These are phyloP conservation scores for Helicostylum pulchrum DNA, from an alignment of 192 early-diverging fungal species.

Conservation along the genomic window DNA sequence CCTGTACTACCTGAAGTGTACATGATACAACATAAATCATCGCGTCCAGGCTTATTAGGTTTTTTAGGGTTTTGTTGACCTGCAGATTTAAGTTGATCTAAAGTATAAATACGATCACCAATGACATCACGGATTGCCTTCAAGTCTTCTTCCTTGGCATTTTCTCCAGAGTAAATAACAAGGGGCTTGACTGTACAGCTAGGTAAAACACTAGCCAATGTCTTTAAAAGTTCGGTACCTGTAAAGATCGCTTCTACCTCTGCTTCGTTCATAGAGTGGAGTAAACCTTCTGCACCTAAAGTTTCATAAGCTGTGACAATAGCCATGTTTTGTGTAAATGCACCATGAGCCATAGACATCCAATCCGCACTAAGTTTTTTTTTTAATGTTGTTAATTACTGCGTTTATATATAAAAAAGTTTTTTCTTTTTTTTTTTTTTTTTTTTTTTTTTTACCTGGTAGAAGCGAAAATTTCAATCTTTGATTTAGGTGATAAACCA, in stretches of 20 bases:
- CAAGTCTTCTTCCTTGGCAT: slow-evolving; percentile 44
- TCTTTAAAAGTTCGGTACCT: slow-evolving; percentile 66
- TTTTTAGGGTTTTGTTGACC: slow-evolving; percentile 63
- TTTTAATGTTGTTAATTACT: slow-evolving; percentile 35
- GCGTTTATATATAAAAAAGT: background rate
- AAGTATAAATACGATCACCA: slow-evolving; percentile 54
- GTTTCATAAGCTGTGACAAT: slow-evolving; percentile 89
- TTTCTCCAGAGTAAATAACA: slow-evolving; percentile 71
- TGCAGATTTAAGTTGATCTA: slow-evolving; percentile 60
- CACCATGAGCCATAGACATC: slow-evolving; percentile 38
- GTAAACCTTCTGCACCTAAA: slow-evolving; percentile 78
- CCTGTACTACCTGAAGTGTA: slow-evolving; percentile 88
- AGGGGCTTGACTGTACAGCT: slow-evolving; percentile 54
- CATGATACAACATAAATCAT: slow-evolving; percentile 83
- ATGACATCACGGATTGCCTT: slow-evolving; percentile 50
- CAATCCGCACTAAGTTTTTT: slow-evolving; percentile 32
- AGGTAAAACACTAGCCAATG: slow-evolving; percentile 54
- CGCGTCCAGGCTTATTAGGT: slow-evolving; percentile 59
- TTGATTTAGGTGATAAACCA: slow-evolving; percentile 43
- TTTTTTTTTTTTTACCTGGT: slow-evolving; percentile 50
- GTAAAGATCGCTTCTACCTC: slow-evolving; percentile 69
- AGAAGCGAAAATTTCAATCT: slow-evolving; percentile 65
- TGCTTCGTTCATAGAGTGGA: slow-evolving; percentile 74
- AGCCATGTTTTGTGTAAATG: slow-evolving; percentile 67
- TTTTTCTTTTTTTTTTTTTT: slow-evolving; percentile 7